Base-by-base conservation (phyloP, 139 green algal species). In the Chlamydomonas asymmetrica region DNA sequence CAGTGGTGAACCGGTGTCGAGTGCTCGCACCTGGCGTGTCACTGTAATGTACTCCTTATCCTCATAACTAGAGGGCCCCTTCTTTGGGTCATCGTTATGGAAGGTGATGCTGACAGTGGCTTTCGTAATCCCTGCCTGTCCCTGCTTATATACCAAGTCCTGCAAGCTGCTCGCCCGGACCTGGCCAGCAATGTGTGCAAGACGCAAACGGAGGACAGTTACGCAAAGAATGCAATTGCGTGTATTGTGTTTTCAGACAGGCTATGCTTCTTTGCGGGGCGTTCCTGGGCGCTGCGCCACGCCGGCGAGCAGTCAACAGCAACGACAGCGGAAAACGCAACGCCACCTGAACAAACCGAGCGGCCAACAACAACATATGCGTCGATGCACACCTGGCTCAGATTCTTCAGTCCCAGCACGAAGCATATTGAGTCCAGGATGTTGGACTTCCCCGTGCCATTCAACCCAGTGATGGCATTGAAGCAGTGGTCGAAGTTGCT, bases 361-460 rank as follows among this genome's bases (percentile, higher is more conserved):
- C 32, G 32, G 27, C 45, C 9, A 23, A 23, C 65, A 5, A 61
- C 5, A 64, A n/a, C 32, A 68, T 22, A 68, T 68, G 18, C 61
- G 22, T 18, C 49, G 34, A 22, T 25, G 52, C 75, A 18, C 50
- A 94, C 94, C 85, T 97, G 91, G 39, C 81, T 84, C 18, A 99
- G 80, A 73, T 99, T 98, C 29, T 91, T 95, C 75, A 99, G 97
- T 37, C 97, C 97, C 61, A 99, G 81, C 27, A 98, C 94, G 82
- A 99, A 99, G 91, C 96, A 99, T 49, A 99, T 97, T 63, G 94
- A 93, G 87, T 99, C 97, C 66, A 99, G 84, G 73, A 99, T 98
- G 86, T 99, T 99, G 54, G 91, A 97, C 77, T 99, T 99, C 29
- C 97, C 97, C 27, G 84, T 95, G 52, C 97, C 97, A 78, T 99